Evolutionary conservation across 441 rosid genomes (phyloP), one percentile per base, ranked within the genome.

Genomic region (Monsonia emarginata): DNA sequence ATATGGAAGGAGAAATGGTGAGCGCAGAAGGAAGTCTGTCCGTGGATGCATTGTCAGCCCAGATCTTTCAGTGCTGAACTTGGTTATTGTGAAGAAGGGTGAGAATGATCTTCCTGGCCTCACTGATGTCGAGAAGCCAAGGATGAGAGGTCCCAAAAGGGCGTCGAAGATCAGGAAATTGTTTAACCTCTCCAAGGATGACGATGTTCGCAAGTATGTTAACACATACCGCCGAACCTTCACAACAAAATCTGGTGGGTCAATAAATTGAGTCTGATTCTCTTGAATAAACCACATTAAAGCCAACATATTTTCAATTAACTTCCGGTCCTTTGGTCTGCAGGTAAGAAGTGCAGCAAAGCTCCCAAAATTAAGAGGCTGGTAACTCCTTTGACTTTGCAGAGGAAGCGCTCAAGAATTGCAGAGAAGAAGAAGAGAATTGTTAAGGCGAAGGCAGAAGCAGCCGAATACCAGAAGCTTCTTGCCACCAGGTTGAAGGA

Each of bases 311-410:
- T 40, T 10, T 0, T 14, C 48, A 10, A 9, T 11, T 40, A n/a
- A 3, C 4, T 1, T 8, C 14, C 13, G n/a, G 1, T 38, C 11
- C 31, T 11, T 0, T 69, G 61, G 11, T 61, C 2, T 21, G 42
- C 82, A 84, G 88, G 88, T 30, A 86, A 86, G 86, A 66, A 81
- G 66, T 85, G 74, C 5, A 86, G 88, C 74, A 86, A 84, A 66
- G 90, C 88, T 7, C 90, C 90, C 0, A 86, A 86, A 76, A 84
- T 86, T 67, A 88, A 84, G 85, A 81, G 90, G 81, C 74, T 86
- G 58, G 88, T 84, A 32, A 86, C 86, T 5, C 88, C 90, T 1
- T 38, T 86, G 78, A 86, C 90, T 5, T 71, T 84, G 60, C 90
- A 84, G 69, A 84, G 90, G 84, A 86, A 86, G 85, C 82, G 88